These are phyloP conservation scores for Ascochyta fabae DNA, from an alignment of 2,329 filamentous ascomycete genomes.

Conservation along the genomic window DNA sequence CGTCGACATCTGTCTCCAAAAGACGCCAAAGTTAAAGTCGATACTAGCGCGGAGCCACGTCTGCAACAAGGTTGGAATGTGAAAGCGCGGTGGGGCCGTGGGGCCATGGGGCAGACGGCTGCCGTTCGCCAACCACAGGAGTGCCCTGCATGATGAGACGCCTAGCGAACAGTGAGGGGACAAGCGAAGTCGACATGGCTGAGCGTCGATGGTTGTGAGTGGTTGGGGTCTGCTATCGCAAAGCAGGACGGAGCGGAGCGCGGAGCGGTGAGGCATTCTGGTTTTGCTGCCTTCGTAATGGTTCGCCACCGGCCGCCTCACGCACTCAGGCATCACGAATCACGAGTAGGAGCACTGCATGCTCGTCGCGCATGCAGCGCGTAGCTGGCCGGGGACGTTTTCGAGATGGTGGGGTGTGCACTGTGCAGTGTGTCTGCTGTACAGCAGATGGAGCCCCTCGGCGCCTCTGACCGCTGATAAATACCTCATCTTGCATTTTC, in stretches of 20 bases:
- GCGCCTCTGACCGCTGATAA: constrained; percentile 26
- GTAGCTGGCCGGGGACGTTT: constrained; percentile 2
- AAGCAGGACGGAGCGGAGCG: not conserved
- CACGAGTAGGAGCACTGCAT: constrained; percentile 7
- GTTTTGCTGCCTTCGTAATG: not conserved
- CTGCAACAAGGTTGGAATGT: constrained; percentile 15
- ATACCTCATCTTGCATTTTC: constrained; percentile 28
- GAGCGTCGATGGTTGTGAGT: constrained; percentile 5
- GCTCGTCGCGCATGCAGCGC: constrained; percentile 13
- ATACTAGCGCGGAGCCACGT: constrained; percentile 8
- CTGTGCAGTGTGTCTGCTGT: not conserved
- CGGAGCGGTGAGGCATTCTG: constrained; percentile 11
- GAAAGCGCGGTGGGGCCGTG: constrained; percentile 11
- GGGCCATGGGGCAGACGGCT: constrained; percentile 10
- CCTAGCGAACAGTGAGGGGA: constrained; percentile 11
- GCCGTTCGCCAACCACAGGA: constrained; percentile 12
- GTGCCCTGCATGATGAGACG: constrained; percentile 19
- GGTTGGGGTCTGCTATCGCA: not conserved
- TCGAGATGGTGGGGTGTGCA: constrained; percentile 10
- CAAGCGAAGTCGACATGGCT: constrained; percentile 8
- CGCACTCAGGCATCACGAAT: not conserved
- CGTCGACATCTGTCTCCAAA: constrained; percentile 3
- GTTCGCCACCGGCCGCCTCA: constrained; percentile 14
- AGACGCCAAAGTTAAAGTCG: constrained; percentile 8
- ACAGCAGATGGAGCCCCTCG: constrained; percentile 6